Base-by-base conservation (phyloP, 768 basidiomycete species). In the Clathrus columnatus region DNA sequence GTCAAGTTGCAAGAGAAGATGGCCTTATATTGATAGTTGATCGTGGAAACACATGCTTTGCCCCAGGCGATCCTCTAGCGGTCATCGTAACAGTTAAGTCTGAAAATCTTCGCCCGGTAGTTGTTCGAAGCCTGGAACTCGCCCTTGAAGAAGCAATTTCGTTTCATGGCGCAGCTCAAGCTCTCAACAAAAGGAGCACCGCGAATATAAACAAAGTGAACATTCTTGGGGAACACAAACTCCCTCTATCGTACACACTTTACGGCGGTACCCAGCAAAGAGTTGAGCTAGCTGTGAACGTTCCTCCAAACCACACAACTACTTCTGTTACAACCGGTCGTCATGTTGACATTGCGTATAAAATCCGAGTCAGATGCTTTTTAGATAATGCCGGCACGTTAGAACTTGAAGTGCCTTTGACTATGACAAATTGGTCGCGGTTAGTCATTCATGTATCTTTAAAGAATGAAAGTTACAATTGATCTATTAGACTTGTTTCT, bases 371-470 rank as follows among this genome's bases (percentile, higher is more conserved):
- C 52, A 88, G 83, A 67, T 91, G 90, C 1, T 75, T 87, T 48
- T 78, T 89, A 70, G 87, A 84, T 36, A 78, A 79, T 4, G 81
- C 81, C 5, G 71, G 78, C 48, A 79, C 81, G 29, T 63, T 91
- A 14, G 71, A 76, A 18, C 79, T 90, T 74, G 86, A 89, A 26
- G 69, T 92, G 24, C 89, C 89, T 17, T 77, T 91, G 17, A 82
- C 88, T 45, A 74, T 92, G 30, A 89, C 89, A 4, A 91, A 91
- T 61, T 91, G 89, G 89, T 86, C 85, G 61, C 79, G 84, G 88
- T 86, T 58, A 45, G 82, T 70, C 29, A 23, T 48, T 47, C 16
- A 6, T 45, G 29, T 26, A 20, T 21, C 52, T 21, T 57, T 48
- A 45, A 56, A 28, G n/a, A 48, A 59, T 24, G 7, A 60, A 54